Conservation (phyloP, 2,329 filamentous ascomycete genomes). For the Colletotrichum eleusines region DNA sequence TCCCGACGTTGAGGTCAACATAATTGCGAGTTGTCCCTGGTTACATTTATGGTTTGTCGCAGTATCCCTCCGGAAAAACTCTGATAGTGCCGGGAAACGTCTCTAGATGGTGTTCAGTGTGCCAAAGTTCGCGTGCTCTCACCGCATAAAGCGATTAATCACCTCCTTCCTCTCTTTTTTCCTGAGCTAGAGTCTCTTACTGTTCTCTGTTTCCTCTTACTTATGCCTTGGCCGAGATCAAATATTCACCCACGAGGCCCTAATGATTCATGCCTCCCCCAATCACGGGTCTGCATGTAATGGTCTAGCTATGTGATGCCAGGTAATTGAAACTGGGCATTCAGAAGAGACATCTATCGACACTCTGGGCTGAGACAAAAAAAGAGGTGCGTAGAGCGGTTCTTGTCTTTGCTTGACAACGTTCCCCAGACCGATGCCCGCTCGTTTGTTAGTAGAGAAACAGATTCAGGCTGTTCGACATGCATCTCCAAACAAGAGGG, state of each 20-base stretch:
- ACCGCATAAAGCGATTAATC: background rate
- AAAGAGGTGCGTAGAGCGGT: background rate
- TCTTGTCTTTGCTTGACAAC: background rate
- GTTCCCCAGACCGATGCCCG: background rate
- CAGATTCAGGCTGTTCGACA: background rate
- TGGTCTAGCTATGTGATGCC: background rate
- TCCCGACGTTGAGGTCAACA: background rate
- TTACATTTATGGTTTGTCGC: no score
- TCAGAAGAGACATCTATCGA: background rate
- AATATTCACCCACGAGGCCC: background rate
- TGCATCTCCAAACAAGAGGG: background rate
- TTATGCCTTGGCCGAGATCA: background rate
- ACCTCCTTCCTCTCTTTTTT: background rate
- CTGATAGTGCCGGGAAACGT: background rate
- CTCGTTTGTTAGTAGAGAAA: background rate
- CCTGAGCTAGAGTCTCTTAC: background rate
- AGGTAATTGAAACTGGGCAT: background rate
- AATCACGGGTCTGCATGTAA: background rate
- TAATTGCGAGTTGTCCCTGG: background rate
- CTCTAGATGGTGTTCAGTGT: background rate
- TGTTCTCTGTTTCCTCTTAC: background rate
- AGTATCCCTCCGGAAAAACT: no score
- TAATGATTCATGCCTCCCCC: background rate
- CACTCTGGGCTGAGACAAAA: background rate
- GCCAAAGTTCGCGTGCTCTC: background rate